Percentiles rank a stretch among this genome's conserved stretches.
Evolutionary conservation across 805 yeast genomes (phyloP).

Genomic region (Yamadazyma insecticola): DNA sequence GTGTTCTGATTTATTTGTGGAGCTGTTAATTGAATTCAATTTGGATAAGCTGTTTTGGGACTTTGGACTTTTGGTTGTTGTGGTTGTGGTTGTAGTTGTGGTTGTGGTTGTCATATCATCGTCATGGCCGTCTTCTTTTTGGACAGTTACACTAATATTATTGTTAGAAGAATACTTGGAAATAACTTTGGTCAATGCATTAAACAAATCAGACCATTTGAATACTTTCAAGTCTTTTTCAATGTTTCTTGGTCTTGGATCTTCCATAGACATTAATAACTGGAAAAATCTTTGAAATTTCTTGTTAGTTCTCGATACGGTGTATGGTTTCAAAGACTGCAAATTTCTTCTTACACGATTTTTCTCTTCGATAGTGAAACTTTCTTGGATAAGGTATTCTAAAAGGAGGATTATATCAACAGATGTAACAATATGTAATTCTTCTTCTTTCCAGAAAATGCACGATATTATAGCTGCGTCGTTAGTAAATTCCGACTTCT

Average conservation of each 20-base stretch:
- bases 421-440: slow-evolving; percentile 52
- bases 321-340: slow-evolving; percentile 58
- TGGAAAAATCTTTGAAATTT: slow-evolving; percentile 26
- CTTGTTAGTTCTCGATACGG: slow-evolving; percentile 46
- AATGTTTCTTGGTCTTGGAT: slow-evolving; percentile 64
- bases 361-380: slow-evolving; percentile 62
- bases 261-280: slow-evolving; percentile 54
- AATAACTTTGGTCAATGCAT: slow-evolving; percentile 53
- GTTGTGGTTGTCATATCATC: background rate
- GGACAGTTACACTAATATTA: background rate
- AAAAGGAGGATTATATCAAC: slow-evolving; percentile 58
- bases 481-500: slow-evolving; percentile 28
- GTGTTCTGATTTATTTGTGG: no score
- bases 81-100: no score
- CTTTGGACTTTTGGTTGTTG: no score
- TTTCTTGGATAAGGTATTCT: slow-evolving; percentile 52
- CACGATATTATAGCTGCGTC: slow-evolving; percentile 51
- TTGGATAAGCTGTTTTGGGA: no score
- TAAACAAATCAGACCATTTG: slow-evolving; percentile 49
- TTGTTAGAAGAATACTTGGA: slow-evolving; percentile 45
- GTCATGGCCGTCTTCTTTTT: background rate
- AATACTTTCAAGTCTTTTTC: slow-evolving; percentile 70
- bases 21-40: no score
- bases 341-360: slow-evolving; percentile 64
- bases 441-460: slow-evolving; percentile 50